Percentiles rank a stretch among this genome's conserved stretches.
Evolutionary conservation across 176 grass and related monocot species (phyloP).

Genomic region (Elaeis guineensis): DNA sequence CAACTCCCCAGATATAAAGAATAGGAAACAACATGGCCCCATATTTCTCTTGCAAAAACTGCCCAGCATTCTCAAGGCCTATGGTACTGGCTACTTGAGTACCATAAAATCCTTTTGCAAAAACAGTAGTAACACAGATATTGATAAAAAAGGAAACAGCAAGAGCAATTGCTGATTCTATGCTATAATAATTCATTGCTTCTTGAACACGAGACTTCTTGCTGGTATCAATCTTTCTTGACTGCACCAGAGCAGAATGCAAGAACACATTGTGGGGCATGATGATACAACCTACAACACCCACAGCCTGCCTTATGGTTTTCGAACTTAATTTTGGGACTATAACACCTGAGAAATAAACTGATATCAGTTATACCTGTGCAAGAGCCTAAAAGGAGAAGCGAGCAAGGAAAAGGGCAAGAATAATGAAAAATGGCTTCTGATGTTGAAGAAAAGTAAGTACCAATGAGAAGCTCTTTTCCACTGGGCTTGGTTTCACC

Average conservation of each 20-base stretch:
- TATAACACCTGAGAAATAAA: conserved; percentile 46
- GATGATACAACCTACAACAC: conserved; percentile 20
- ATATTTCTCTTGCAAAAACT: conserved; percentile 88
- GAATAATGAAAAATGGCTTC: neutral
- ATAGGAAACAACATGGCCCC: conserved; percentile 63
- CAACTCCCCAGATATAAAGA: conserved; percentile 90
- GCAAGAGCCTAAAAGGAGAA: conserved; percentile 7
- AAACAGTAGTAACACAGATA: conserved; percentile 18
- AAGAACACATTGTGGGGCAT: conserved; percentile 26
- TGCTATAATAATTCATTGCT: conserved; percentile 19
- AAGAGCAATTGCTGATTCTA: conserved; percentile 15
- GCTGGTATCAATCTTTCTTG: conserved; percentile 3
- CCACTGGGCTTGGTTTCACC: conserved; percentile 78
- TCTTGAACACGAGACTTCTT: conserved; percentile 7
- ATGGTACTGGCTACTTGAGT: conserved; percentile 1
- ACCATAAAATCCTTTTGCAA: conserved; percentile 19
- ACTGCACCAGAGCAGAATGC: conserved; percentile 24
- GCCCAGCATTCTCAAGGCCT: conserved; percentile 40
- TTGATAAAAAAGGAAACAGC: conserved; percentile 12
- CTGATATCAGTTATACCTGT: conserved; percentile 9
- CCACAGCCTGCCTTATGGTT: conserved; percentile 19
- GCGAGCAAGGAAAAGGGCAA: conserved; percentile 2
- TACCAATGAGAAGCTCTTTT: conserved; percentile 92
- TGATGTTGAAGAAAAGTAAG: neutral
- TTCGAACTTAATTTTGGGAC: conserved; percentile 46